Evolutionary conservation across 1,139 yeast genomes (phyloP).

Genomic region (Saccharomyces hybrid): DNA sequence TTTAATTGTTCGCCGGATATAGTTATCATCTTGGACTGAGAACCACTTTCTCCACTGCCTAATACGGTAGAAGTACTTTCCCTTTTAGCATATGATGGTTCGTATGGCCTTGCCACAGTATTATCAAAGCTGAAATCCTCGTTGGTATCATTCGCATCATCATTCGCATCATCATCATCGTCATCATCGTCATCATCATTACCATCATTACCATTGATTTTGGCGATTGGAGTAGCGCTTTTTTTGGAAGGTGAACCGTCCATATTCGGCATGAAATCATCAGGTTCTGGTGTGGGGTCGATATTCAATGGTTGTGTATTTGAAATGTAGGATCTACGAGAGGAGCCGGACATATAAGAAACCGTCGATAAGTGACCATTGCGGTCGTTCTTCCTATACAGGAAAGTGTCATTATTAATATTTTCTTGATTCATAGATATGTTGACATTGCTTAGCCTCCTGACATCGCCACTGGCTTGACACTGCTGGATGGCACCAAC

Average conservation of each 20-base stretch:
- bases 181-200: conserved; percentile 1
- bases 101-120: conserved; percentile 15
- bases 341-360: background rate
- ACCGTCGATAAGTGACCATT: background rate
- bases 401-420: background rate
- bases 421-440: background rate
- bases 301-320: background rate
- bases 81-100: conserved; percentile 11
- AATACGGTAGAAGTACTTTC: background rate
- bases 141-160: conserved; percentile 2
- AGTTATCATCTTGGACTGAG: conserved; percentile 18
- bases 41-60: conserved; percentile 8
- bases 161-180: conserved; percentile 1
- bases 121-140: conserved; percentile 22
- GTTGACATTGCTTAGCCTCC: background rate
- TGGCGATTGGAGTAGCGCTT: background rate
- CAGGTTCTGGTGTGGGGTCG: background rate
- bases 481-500: background rate
- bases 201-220: background rate
- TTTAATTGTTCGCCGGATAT: conserved; percentile 57
- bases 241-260: background rate
- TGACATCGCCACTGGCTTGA: background rate
- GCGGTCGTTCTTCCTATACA: background rate
- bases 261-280: background rate
- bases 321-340: background rate